phyloP scores from a whole-genome alignment of 129 eudicot species.

The Tanacetum coccineum region DNA sequence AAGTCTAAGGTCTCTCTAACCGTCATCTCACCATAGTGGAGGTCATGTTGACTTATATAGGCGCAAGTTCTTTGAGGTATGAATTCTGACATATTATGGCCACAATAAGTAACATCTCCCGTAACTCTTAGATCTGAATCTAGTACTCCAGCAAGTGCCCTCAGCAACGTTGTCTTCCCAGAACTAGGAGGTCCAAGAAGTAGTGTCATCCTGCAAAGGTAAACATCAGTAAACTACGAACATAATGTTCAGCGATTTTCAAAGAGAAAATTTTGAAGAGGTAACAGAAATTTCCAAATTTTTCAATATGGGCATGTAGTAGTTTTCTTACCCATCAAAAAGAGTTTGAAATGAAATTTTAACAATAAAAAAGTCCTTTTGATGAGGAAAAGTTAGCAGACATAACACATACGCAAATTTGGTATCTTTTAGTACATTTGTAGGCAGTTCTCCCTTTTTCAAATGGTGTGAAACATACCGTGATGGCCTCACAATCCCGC shows the following conservation, averaged over 20 bases:
- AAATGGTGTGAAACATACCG: constrained; percentile 1
- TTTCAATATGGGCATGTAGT: too few relatives aligned
- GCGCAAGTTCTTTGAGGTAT: constrained; percentile 18
- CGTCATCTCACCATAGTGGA: constrained; percentile 19
- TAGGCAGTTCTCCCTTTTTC: neutral
- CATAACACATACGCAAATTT: too few relatives aligned
- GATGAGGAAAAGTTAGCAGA: too few relatives aligned
- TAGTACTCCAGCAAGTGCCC: constrained; percentile 20
- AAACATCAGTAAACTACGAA: neutral
- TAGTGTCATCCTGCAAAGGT: constrained; percentile 21
- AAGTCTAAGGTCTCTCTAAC: constrained; percentile 19
- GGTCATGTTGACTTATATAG: constrained; percentile 12
- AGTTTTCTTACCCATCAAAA: too few relatives aligned
- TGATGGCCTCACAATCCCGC: constrained; percentile 18
- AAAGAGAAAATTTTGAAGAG: too few relatives aligned
- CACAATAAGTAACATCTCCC: constrained; percentile 11
- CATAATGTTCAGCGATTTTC: neutral
- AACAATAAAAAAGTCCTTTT: too few relatives aligned
- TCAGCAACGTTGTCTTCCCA: constrained; percentile 18
- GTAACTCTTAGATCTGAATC: constrained; percentile 7
- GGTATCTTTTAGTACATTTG: too few relatives aligned
- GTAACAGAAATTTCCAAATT: too few relatives aligned
- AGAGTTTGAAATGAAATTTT: too few relatives aligned
- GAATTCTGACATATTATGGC: constrained; percentile 12
- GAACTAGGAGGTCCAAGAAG: constrained; percentile 23